Evolutionary conservation across 2,329 filamentous ascomycete genomes (phyloP), one percentile per base, ranked within the genome.

Genomic region (Seiridium unicorne): DNA sequence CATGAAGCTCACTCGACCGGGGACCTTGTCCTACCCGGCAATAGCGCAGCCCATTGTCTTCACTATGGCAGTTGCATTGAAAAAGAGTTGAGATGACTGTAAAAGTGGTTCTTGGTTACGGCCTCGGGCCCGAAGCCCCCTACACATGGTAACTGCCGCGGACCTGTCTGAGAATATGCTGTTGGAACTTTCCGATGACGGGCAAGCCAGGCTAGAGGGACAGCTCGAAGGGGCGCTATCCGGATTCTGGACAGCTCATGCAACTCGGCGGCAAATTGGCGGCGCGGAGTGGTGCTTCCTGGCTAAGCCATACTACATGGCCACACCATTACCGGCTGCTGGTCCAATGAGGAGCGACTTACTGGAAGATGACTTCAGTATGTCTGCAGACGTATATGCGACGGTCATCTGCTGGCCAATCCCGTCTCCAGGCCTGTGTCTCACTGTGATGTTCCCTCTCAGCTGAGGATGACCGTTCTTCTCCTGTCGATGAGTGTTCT

Each of bases 261-360:
- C n/a, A 36, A 46, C 51, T n/a, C 34, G 55, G 55, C 55, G 55
- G 55, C 55, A 58, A 58, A 58, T 49, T 40, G 8, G 13, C 44
- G 26, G 46, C 55, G 34, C 47, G 36, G 44, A 58, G 36, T 58
- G 55, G 55, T 44, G 31, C 38, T 44, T 40, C 36, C 31, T 40
- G 31, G 44, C 31, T 11, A 55, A 32, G 44, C 34, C 44, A n/a
- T 42, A n/a, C 42, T 51, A 35, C 36, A n/a, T 31, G 10, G 11
- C 46, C 53, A 55, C 46, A 51, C 44, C 53, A 44, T 38, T 35
- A 38, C 48, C 36, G 32, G 47, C 44, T 51, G n/a, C 18, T 44
- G 44, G 44, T 31, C 47, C 53, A 59, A 51, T 58, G 6, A 51
- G 11, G 10, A 35, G 18, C 35, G 11, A 34, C 7, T 18, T 57